Conservation (phyloP, 768 basidiomycete genomes). For the Lepiota brunneoincarnata region DNA sequence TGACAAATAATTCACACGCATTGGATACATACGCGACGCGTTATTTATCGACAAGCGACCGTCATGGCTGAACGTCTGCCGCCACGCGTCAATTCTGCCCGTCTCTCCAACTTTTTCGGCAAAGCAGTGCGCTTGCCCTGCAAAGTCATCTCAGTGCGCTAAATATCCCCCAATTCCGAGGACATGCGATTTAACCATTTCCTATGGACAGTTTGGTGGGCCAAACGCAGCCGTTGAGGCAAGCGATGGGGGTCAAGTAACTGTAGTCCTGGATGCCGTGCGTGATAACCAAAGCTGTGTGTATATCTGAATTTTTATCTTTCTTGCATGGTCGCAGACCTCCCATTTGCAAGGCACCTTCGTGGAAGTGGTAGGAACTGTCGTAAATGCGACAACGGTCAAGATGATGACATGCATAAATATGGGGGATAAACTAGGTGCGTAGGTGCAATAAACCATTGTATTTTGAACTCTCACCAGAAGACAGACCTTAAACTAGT, state of each 20-base stretch:
- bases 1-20: too few species aligned
- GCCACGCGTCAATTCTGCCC: conserved; percentile 62
- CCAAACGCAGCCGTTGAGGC: conserved; percentile 53
- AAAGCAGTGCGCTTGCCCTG: conserved; percentile 60
- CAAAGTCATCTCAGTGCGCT: conserved; percentile 53
- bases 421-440: conserved; percentile 64
- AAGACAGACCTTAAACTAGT: conserved; percentile 54
- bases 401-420: conserved; percentile 52
- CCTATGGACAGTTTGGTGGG: not conserved
- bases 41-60: too few species aligned
- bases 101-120: conserved; percentile 48
- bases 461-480: conserved; percentile 2
- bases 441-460: conserved; percentile 20
- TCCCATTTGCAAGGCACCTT: conserved; percentile 48
- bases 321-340: conserved; percentile 27
- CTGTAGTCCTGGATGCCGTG: conserved; percentile 42
- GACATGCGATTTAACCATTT: not conserved
- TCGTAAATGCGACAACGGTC: conserved; percentile 51
- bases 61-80: conserved; percentile 22
- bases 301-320: not conserved
- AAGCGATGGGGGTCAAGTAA: conserved; percentile 64
- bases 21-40: too few species aligned
- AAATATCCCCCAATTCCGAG: conserved; percentile 11
- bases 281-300: conserved; percentile 2
- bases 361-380: conserved; percentile 68